These are phyloP conservation scores for Patellaria atrata DNA, from an alignment of 495 filamentous ascomycete genomes.

Conservation along the genomic window DNA sequence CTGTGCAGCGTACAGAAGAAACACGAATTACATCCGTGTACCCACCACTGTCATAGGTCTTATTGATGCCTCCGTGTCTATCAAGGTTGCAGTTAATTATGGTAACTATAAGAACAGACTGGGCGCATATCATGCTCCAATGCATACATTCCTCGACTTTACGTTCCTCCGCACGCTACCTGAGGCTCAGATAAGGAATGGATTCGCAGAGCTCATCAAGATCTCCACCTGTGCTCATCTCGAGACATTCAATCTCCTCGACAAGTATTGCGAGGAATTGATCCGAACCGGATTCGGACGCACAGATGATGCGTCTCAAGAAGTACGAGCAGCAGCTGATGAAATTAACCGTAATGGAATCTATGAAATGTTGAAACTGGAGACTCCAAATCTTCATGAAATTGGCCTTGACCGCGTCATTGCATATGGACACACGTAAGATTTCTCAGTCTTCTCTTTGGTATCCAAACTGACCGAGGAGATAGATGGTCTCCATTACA, in stretches of 20 bases:
- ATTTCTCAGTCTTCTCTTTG: neutral
- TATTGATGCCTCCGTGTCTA: slow-evolving; percentile 51
- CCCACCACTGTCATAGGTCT: slow-evolving; percentile 53
- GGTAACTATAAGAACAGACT: slow-evolving; percentile 48
- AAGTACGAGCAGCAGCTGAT: slow-evolving; percentile 41
- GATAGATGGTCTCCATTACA: slow-evolving; percentile 46
- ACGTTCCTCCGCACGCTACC: slow-evolving; percentile 46
- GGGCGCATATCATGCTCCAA: slow-evolving; percentile 51
- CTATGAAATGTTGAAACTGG: slow-evolving; percentile 47
- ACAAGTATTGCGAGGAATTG: slow-evolving; percentile 44
- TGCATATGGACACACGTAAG: slow-evolving; percentile 51
- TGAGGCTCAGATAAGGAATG: slow-evolving; percentile 45
- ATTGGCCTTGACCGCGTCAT: slow-evolving; percentile 49
- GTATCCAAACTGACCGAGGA: slow-evolving; percentile 1
- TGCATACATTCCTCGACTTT: slow-evolving; percentile 53
- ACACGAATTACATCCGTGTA: slow-evolving; percentile 33
- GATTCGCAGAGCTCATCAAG: slow-evolving; percentile 54
- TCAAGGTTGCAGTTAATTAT: slow-evolving; percentile 54
- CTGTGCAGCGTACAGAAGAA: slow-evolving; percentile 29
- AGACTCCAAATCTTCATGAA: slow-evolving; percentile 50
- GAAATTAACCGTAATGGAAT: slow-evolving; percentile 45
- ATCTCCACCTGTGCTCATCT: slow-evolving; percentile 49
- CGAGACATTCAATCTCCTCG: slow-evolving; percentile 42
- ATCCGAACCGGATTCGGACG: slow-evolving; percentile 44
- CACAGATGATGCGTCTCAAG: slow-evolving; percentile 30